Base-by-base conservation (phyloP, 2,329 filamentous ascomycete genomes). In the Aspergillus thermomutatus region DNA sequence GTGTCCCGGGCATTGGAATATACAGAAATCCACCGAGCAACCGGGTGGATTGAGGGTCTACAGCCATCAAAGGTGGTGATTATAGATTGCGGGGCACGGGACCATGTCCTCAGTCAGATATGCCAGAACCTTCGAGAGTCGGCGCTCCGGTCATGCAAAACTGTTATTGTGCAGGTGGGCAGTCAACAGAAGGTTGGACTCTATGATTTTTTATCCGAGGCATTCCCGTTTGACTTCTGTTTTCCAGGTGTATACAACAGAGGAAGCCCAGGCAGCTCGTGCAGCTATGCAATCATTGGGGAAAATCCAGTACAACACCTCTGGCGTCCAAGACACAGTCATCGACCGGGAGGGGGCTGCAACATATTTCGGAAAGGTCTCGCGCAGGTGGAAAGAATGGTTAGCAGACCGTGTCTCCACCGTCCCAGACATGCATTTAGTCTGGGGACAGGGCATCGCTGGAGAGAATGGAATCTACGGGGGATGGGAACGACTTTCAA, bases 261-360 rank as follows among this genome's bases (percentile, higher is more conserved):
- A 50, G 4, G 59, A 61, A 19, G 7, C 49, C 8, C 37, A 28
- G 37, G 40, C 45, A n/a, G 41, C 28, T 3, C 49, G 21, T 9
- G 28, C 48, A 40, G 21, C 51, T 37, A 54, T 56, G 45, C 34
- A 50, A 34, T 26, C 47, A 14, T 5, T 53, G 9, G 51, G 53
- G 3, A 56, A 49, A 37, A 57, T 61, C 40, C 59, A 59, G 34
- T 54, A 37, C n/a, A 61, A 61, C 19, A 56, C 56, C 2, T 59
- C 59, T 23, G 47, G 31, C 11, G 2, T 59, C 8, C 56, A 49
- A 23, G 56, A 59, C 37, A 41, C 56, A 6, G 10, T 51, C 2
- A 54, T 60, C 17, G 19, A 50, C 1, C 37, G 14, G 14, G 46
- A 53, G 1, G 50, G 56, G 5, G 51, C 54, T 25, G 40, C 25